Evolutionary conservation across 257 asterid species (phyloP).

Genomic region (Cynanchum wilfordii): DNA sequence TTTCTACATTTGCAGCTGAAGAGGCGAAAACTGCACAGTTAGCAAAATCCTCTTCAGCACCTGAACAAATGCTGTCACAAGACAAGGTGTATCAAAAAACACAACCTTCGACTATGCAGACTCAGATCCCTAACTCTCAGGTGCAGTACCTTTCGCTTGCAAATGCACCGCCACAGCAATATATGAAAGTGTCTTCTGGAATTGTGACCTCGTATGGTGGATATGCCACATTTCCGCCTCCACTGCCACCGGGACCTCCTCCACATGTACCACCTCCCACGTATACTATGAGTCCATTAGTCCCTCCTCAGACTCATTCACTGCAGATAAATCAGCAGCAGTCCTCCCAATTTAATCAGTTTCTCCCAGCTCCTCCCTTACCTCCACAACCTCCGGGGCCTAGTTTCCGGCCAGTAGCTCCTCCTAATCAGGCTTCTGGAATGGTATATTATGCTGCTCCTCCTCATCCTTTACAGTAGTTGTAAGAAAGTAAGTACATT

Average conservation of each 20-base stretch:
- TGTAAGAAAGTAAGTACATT: background rate
- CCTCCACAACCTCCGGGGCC: slow-evolving; percentile 41
- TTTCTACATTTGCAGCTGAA: slow-evolving; percentile 88
- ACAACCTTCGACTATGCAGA: slow-evolving; percentile 27
- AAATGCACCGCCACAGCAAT: slow-evolving; percentile 51
- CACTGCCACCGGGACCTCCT: slow-evolving; percentile 46
- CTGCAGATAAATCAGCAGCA: slow-evolving; percentile 46
- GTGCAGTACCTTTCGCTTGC: slow-evolving; percentile 47
- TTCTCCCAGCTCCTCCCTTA: slow-evolving; percentile 26
- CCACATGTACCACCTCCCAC: slow-evolving; percentile 45
- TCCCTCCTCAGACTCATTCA: slow-evolving; percentile 50
- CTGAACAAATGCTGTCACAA: slow-evolving; percentile 34
- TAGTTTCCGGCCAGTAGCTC: slow-evolving; percentile 50
- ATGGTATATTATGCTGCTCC: slow-evolving; percentile 61
- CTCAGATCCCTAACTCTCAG: slow-evolving; percentile 44
- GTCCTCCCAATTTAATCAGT: slow-evolving; percentile 28
- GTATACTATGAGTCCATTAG: slow-evolving; percentile 54
- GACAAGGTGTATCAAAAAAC: slow-evolving; percentile 43
- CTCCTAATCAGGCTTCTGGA: slow-evolving; percentile 56
- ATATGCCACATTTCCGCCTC: slow-evolving; percentile 34
- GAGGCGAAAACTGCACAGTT: slow-evolving; percentile 71
- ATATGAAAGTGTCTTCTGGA: slow-evolving; percentile 56
- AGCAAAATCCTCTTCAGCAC: slow-evolving; percentile 39
- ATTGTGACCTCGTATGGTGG: slow-evolving; percentile 46
- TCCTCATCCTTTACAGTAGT: slow-evolving; percentile 43